These are phyloP conservation scores for Blastobotrys muscicola DNA, from an alignment of 805 yeast species.

Conservation along the genomic window DNA sequence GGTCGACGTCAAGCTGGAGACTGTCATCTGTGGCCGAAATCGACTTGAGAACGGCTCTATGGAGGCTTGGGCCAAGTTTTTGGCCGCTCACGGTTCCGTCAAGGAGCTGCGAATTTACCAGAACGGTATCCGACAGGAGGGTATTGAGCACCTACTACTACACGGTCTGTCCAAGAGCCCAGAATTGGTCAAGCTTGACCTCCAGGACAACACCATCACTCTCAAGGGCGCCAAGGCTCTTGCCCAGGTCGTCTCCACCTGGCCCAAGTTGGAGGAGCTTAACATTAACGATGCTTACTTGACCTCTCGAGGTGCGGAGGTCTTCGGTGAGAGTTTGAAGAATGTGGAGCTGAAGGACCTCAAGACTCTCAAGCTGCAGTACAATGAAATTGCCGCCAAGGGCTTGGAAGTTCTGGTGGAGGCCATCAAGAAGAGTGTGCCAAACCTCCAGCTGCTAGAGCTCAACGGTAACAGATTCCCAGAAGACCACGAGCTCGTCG, in stretches of 20 bases:
- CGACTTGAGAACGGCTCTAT: slow-evolving; percentile 94
- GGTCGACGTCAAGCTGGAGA: slow-evolving; percentile 48
- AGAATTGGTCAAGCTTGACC: slow-evolving; percentile 59
- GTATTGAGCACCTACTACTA: slow-evolving; percentile 63
- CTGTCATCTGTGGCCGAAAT: slow-evolving; percentile 94
- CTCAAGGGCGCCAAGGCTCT: slow-evolving; percentile 52
- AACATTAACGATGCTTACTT: slow-evolving; percentile 84
- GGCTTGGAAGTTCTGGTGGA: slow-evolving; percentile 52
- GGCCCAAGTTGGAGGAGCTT: slow-evolving; percentile 67
- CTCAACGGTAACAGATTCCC: slow-evolving; percentile 89
- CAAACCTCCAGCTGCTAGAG: slow-evolving; percentile 58
- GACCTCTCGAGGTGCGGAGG: slow-evolving; percentile 67
- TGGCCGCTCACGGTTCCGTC: slow-evolving; percentile 68
- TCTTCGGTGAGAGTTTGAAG: slow-evolving; percentile 31
- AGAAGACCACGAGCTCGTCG: slow-evolving; percentile 71
- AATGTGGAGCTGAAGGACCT: slow-evolving; percentile 30
- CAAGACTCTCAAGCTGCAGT: slow-evolving; percentile 64
- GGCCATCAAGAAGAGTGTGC: slow-evolving; percentile 47
- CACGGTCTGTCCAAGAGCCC: slow-evolving; percentile 61
- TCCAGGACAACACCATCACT: slow-evolving; percentile 95
- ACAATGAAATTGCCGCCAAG: slow-evolving; percentile 69
- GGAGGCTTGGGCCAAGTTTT: slow-evolving; percentile 72
- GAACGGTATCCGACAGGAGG: slow-evolving; percentile 94
- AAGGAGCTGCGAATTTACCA: slow-evolving; percentile 77
- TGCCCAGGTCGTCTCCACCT: slow-evolving; percentile 47